Percentiles rank a stretch among this genome's conserved stretches.
Evolutionary conservation across 179 eudicot species (phyloP).

Genomic region (Kewa caespitosa): DNA sequence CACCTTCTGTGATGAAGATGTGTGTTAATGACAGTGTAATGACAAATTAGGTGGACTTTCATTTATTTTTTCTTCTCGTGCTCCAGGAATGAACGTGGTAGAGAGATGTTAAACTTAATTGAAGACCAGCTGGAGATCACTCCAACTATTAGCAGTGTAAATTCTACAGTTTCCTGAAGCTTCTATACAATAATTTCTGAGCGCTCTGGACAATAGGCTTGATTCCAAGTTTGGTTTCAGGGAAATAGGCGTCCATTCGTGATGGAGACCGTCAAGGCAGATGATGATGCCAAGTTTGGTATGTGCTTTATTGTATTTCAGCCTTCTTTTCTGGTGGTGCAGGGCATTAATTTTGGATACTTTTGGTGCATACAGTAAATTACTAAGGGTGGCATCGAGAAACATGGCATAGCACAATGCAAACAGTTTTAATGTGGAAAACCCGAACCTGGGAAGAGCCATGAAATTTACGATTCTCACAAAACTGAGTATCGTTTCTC

Average conservation of each 20-base stretch:
- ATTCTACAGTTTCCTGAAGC: conserved; percentile 17
- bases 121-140: conserved; percentile 80
- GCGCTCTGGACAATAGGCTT: neutral
- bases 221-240: conserved; percentile 36
- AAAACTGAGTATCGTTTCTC: too few relatives aligned
- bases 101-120: conserved; percentile 84
- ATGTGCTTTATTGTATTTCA: conserved; percentile 17
- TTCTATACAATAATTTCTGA: neutral
- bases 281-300: conserved; percentile 91
- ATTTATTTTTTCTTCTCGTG: conserved; percentile 1
- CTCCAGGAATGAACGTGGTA: conserved; percentile 87
- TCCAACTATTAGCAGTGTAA: conserved; percentile 79
- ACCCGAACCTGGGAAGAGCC: too few relatives aligned
- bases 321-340: neutral
- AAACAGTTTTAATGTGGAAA: too few relatives aligned
- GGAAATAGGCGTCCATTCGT: conserved; percentile 92
- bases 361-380: neutral
- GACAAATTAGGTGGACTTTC: neutral
- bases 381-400: too few relatives aligned
- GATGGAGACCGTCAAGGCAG: conserved; percentile 92
- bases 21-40: neutral
- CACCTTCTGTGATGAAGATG: neutral
- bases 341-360: neutral
- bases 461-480: too few relatives aligned
- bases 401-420: too few relatives aligned